Percentiles rank a stretch among this genome's conserved stretches.
Conservation (phyloP, 2,329 filamentous ascomycete species). For the Plenodomus biglobosus region DNA sequence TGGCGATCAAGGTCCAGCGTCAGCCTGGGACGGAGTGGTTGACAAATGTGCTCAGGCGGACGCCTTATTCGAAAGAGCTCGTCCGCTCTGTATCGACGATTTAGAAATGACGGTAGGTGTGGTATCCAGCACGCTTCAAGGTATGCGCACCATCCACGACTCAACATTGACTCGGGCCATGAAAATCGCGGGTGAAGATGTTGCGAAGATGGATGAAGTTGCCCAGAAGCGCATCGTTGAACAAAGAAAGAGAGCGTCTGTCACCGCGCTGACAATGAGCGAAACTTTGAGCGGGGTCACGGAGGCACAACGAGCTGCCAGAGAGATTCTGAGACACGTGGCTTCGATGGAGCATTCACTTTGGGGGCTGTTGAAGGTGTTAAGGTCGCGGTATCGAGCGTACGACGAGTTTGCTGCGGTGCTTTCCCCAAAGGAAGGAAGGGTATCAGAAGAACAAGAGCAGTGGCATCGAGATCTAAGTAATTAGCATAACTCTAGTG, state of each 20-base stretch:
- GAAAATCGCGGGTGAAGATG: conserved; percentile 17
- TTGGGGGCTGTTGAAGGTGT: conserved; percentile 7
- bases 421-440: neutral
- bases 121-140: conserved; percentile 2
- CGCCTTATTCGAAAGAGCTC: neutral
- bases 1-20: neutral
- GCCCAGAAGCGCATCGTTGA: conserved; percentile 5
- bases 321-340: conserved; percentile 7
- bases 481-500: neutral
- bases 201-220: neutral
- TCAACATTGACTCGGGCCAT: conserved; percentile 4
- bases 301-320: conserved; percentile 4
- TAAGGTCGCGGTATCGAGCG: conserved; percentile 7
- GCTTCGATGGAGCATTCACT: conserved; percentile 8
- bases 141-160: conserved; percentile 5
- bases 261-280: conserved; percentile 16
- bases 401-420: conserved; percentile 3
- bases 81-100: neutral
- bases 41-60: conserved; percentile 1
- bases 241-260: conserved; percentile 10
- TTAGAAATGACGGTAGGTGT: conserved; percentile 4
- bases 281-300: conserved; percentile 10
- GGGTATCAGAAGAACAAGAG: neutral
- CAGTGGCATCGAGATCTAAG: neutral
- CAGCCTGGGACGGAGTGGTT: conserved; percentile 1